Evolutionary conservation across 2,329 filamentous ascomycete genomes (phyloP), one percentile per base, ranked within the genome.

Genomic region (Leptodontidium sp.): DNA sequence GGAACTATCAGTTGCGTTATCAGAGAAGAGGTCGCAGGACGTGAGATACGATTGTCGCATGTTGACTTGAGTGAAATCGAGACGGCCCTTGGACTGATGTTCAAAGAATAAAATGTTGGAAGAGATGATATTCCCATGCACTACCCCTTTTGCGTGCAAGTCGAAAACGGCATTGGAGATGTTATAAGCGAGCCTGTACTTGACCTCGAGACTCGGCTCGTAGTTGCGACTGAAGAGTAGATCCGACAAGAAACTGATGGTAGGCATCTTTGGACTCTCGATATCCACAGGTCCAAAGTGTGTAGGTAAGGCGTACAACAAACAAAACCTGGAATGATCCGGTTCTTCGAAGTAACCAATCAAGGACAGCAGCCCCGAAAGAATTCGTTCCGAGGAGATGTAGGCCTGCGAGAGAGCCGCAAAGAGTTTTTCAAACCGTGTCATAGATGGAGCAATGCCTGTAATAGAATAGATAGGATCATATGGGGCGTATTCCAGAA

Each of bases 311-410:
- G 91, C 89, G 75, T 93, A 95, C 12, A 95, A 86, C 12, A 95
- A 83, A 5, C 92, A 92, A 65, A 93, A 87, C 11, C 92, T 86
- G 0, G 92, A 89, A 64, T 87, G 83, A 21, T 88, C 86, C 64
- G 91, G 84, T 74, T 94, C 92, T 77, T 94, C 91, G 74, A 93
- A 93, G 75, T 93, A 94, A 2, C 87, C 89, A 14, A 91, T 79
- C 55, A 91, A 81, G 26, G 86, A 84, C 17, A 89, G 87, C 11
- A 90, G 75, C 71, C 92, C 84, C 77, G 77, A 72, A 86, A 89
- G 83, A 85, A 91, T 1, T 89, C 85, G 29, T 81, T 84, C 6
- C 81, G 84, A 1, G 85, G 88, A 76, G 49, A 76, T 72, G 50
- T 76, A 77, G 9, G 76, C 71, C 63, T 77, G 76, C 4, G 75